A percentile compares a stretch with the other conserved stretches of the same genome.
phyloP scores from a whole-genome alignment of 352 stramenopile species.

The Phytophthora crassamura region DNA sequence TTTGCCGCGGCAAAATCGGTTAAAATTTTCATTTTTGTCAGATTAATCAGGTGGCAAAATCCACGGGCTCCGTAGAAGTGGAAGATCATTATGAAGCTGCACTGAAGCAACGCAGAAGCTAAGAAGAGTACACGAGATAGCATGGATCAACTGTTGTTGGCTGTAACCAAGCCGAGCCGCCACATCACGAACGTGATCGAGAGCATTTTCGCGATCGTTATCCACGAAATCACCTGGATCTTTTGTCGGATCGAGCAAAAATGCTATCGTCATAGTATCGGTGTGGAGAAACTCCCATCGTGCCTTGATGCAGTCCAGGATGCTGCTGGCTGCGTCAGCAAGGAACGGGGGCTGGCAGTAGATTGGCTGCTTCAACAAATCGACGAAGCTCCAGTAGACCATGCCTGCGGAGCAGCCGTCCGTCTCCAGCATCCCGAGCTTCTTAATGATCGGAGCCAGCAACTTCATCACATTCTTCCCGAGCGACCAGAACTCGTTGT shows the following conservation, averaged over 20 bases:
- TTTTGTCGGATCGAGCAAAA: too few relatives aligned
- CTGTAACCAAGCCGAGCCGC: not conserved
- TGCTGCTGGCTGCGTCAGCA: not conserved
- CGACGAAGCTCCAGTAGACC: constrained; percentile 5
- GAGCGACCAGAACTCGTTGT: not conserved
- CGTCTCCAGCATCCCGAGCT: constrained; percentile 6
- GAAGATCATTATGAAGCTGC: too few relatives aligned
- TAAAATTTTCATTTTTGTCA: too few relatives aligned
- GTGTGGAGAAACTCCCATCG: too few relatives aligned
- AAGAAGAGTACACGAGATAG: too few relatives aligned
- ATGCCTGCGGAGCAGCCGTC: constrained; percentile 1
- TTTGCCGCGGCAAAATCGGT: too few relatives aligned
- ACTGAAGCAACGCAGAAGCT: too few relatives aligned
- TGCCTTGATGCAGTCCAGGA: not conserved
- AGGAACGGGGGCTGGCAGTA: not conserved
- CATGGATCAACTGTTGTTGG: not conserved
- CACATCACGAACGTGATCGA: not conserved
- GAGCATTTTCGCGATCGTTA: not conserved
- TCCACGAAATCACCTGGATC: not conserved
- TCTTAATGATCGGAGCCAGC: constrained; percentile 9
- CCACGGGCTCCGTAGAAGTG: too few relatives aligned
- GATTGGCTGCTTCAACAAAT: not conserved
- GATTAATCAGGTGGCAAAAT: too few relatives aligned
- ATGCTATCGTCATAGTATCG: too few relatives aligned
- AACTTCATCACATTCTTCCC: constrained; percentile 1